Evolutionary conservation across 495 filamentous ascomycete genomes (phyloP).

Genomic region (Aspergillus ellipticus): DNA sequence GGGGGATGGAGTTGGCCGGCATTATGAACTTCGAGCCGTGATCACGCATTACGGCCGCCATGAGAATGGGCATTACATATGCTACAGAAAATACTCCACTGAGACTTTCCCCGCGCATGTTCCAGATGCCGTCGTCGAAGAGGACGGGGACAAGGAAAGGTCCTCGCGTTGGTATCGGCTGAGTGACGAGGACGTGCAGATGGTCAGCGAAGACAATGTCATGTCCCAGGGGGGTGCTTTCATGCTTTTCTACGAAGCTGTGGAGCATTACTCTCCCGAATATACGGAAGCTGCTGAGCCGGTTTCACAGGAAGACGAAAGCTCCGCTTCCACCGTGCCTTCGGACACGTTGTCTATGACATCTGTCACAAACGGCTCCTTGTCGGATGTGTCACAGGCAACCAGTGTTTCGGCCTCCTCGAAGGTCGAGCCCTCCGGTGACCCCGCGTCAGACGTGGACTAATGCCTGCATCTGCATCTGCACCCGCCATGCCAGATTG

Average conservation of each 20-base stretch:
- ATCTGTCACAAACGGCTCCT: constrained; percentile 24
- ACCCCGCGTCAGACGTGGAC: constrained; percentile 14
- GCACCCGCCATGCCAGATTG: background rate
- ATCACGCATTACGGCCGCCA: constrained; percentile 87
- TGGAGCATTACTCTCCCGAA: constrained; percentile 15
- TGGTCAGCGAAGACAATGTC: constrained; percentile 68
- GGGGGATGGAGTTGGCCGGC: constrained; percentile 36
- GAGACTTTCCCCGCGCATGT: constrained; percentile 31
- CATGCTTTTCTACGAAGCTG: constrained; percentile 90
- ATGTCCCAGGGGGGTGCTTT: constrained; percentile 81
- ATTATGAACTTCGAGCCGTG: constrained; percentile 79
- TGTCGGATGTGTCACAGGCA: constrained; percentile 30
- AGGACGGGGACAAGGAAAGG: constrained; percentile 37
- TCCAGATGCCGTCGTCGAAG: constrained; percentile 34
- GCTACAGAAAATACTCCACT: constrained; percentile 67
- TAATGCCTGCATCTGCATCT: background rate
- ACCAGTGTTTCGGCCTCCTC: constrained; percentile 33
- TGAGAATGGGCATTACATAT: constrained; percentile 94
- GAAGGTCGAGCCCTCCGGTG: background rate
- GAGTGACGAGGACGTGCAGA: constrained; percentile 77
- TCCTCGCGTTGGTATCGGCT: constrained; percentile 71
- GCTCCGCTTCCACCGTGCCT: constrained; percentile 21
- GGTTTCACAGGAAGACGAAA: constrained; percentile 9
- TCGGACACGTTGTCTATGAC: constrained; percentile 30
- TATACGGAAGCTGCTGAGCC: background rate